Evolutionary conservation across 1,284 basidiomycete species (phyloP).

Genomic region (Malassezia dermatis): DNA sequence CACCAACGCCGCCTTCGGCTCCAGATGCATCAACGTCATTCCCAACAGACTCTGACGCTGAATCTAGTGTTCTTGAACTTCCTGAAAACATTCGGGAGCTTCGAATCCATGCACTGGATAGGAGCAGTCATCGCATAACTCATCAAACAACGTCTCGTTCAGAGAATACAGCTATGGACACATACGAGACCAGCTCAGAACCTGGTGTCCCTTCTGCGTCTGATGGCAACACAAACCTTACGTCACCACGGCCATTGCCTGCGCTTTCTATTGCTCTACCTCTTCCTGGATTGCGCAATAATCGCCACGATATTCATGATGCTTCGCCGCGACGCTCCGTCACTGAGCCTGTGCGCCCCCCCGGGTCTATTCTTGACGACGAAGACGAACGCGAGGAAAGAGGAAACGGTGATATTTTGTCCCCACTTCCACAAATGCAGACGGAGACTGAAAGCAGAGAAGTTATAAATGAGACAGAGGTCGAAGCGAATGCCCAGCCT

Average conservation of each 20-base stretch:
- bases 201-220: background rate
- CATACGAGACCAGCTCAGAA: background rate
- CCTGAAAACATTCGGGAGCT: constrained; percentile 7
- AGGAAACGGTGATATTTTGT: background rate
- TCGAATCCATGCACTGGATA: constrained; percentile 3
- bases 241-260: background rate
- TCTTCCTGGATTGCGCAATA: background rate
- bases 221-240: background rate
- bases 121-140: background rate
- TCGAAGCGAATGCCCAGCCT: background rate
- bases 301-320: background rate
- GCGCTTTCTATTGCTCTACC: background rate
- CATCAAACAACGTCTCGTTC: background rate
- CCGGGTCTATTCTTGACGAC: background rate
- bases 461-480: background rate
- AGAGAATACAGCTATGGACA: background rate
- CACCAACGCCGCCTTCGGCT: too few species aligned
- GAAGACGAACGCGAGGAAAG: background rate
- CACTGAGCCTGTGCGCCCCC: background rate
- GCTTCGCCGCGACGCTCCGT: background rate
- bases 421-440: background rate
- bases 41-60: background rate
- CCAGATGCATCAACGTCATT: background rate
- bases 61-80: background rate
- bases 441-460: background rate